phyloP scores from a whole-genome alignment of 108 stramenopile genomes.

The Nannochloropsis oceanica region DNA sequence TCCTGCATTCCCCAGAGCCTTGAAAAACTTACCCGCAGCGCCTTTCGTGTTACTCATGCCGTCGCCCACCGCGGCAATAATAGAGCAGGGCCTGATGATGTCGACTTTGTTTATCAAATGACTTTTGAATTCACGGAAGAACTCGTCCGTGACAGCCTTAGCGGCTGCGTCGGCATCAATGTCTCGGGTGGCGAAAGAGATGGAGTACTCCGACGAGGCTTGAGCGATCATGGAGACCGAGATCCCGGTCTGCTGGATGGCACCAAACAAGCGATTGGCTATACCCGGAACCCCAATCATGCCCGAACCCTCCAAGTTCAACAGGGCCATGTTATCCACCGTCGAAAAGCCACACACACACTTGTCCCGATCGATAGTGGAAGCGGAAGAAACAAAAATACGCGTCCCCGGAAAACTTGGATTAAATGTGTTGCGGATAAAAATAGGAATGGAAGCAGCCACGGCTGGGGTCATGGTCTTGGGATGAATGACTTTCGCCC shows the following conservation, averaged over 20 bases:
- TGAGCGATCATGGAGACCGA: constrained; percentile 69
- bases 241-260: constrained; percentile 48
- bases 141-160: constrained; percentile 53
- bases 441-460: constrained; percentile 54
- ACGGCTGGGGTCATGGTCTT: constrained; percentile 60
- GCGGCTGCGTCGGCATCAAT: constrained; percentile 45
- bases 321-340: constrained; percentile 63
- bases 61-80: constrained; percentile 77
- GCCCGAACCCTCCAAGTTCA: constrained; percentile 73
- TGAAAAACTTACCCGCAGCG: constrained; percentile 64
- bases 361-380: constrained; percentile 38
- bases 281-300: constrained; percentile 67
- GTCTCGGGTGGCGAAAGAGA: constrained; percentile 53
- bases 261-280: constrained; percentile 53
- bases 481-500: constrained; percentile 72
- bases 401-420: constrained; percentile 54
- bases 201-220: constrained; percentile 65
- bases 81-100: constrained; percentile 50
- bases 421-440: constrained; percentile 73
- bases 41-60: constrained; percentile 58
- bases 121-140: constrained; percentile 47
- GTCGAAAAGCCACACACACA: constrained; percentile 64
- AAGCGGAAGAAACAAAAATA: constrained; percentile 46
- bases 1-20: constrained; percentile 58
- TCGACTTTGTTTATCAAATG: constrained; percentile 16